These are phyloP conservation scores for Lentinula boryana DNA, from an alignment of 768 basidiomycete genomes.

Conservation along the genomic window DNA sequence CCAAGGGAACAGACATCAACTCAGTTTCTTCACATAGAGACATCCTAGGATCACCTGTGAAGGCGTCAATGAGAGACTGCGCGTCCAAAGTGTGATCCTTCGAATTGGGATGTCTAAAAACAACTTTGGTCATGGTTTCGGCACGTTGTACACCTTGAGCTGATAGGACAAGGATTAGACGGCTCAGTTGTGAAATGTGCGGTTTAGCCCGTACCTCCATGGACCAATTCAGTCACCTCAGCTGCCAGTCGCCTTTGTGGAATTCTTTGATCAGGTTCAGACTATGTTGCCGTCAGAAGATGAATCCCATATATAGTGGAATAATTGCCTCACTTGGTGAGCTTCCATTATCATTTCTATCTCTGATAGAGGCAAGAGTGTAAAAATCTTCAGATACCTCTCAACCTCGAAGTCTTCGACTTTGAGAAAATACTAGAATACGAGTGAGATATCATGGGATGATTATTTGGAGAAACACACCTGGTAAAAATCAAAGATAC, in stretches of 20 bases:
- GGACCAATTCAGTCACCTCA: slow-evolving; percentile 51
- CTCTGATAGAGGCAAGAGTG: slow-evolving; percentile 55
- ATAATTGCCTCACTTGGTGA: slow-evolving; percentile 44
- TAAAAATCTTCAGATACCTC: slow-evolving; percentile 77
- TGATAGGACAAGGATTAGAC: slow-evolving; percentile 8
- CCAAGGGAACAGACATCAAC: slow-evolving; percentile 45
- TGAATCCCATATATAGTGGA: neutral
- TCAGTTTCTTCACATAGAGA: slow-evolving; percentile 43
- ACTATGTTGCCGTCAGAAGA: slow-evolving; percentile 16
- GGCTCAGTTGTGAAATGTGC: neutral
- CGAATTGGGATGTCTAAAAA: slow-evolving; percentile 29
- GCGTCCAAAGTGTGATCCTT: slow-evolving; percentile 43
- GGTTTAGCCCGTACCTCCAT: slow-evolving; percentile 16
- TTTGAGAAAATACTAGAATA: slow-evolving; percentile 78
- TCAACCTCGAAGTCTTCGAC: slow-evolving; percentile 76
- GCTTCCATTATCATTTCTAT: slow-evolving; percentile 50
- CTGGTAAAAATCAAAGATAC: slow-evolving; percentile 93
- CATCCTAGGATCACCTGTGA: slow-evolving; percentile 63
- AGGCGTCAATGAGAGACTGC: slow-evolving; percentile 51
- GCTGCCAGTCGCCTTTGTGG: slow-evolving; percentile 45
- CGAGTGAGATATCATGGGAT: neutral
- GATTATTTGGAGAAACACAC: slow-evolving; percentile 30
- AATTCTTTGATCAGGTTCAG: slow-evolving; percentile 34
- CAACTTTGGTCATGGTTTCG: slow-evolving; percentile 34
- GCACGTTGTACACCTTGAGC: slow-evolving; percentile 34